Conservation (phyloP, 1,284 basidiomycete genomes). For the Rhodotorula sp. region DNA sequence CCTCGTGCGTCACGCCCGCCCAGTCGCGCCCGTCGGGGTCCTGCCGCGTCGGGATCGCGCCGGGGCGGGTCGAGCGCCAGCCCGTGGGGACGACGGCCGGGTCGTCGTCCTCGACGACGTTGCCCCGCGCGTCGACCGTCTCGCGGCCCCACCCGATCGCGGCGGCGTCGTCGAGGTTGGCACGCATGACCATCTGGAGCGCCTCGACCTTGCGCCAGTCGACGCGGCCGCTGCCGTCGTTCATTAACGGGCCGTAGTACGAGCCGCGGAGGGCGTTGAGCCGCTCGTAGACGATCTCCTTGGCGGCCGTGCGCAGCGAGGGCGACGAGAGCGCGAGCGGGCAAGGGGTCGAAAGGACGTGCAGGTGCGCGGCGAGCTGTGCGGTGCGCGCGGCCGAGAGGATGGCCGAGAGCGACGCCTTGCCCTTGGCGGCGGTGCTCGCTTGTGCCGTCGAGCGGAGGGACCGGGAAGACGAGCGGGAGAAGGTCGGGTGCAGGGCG, state of each 20-base stretch:
- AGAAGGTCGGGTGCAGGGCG: conserved; percentile 8
- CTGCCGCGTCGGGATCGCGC: background rate
- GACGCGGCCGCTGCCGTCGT: conserved; percentile 20
- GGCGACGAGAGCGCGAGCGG: conserved; percentile 1
- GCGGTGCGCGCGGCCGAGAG: background rate
- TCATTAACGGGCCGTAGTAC: conserved; percentile 23
- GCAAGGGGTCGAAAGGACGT: conserved; percentile 22
- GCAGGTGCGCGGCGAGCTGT: conserved; percentile 24
- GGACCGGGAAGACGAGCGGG: background rate
- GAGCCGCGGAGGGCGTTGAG: background rate
- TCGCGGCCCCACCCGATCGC: conserved; percentile 12
- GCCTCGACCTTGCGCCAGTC: conserved; percentile 33
- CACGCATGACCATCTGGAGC: conserved; percentile 12
- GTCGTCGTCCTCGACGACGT: background rate
- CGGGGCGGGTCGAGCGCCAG: background rate
- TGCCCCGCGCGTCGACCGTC: background rate
- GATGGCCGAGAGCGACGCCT: background rate
- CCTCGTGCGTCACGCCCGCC: conserved; percentile 26
- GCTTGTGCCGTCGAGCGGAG: background rate
- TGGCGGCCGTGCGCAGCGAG: conserved; percentile 12
- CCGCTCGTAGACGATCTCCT: conserved; percentile 32
- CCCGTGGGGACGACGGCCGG: conserved; percentile 9
- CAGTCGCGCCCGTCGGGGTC: conserved; percentile 21
- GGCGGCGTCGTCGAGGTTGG: conserved; percentile 24
- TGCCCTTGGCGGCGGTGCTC: background rate